Percentiles rank a stretch among this genome's conserved stretches.
These are phyloP conservation scores for Mrakia gelida DNA, from an alignment of 768 basidiomycete species.

Conservation along the genomic window DNA sequence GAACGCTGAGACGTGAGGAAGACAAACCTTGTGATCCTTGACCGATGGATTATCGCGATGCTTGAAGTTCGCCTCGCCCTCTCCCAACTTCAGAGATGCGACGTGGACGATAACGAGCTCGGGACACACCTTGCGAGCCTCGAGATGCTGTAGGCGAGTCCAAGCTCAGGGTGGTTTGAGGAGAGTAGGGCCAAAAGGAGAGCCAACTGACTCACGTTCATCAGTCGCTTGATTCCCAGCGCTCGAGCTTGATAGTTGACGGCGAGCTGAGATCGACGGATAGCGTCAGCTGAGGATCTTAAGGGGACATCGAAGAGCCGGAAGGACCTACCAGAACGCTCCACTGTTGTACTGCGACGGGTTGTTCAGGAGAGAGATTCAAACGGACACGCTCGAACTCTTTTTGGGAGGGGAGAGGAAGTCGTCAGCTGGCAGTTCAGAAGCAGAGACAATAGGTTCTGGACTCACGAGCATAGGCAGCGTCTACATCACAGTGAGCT, in stretches of 20 bases:
- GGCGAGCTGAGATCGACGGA: slow-evolving; percentile 57
- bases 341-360: slow-evolving; percentile 85
- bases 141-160: slow-evolving; percentile 34
- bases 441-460: background rate
- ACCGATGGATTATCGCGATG: slow-evolving; percentile 84
- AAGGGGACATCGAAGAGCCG: no score
- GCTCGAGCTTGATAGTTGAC: slow-evolving; percentile 92
- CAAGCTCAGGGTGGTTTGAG: background rate
- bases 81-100: slow-evolving; percentile 71
- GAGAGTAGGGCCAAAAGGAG: slow-evolving; percentile 27
- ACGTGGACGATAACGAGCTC: slow-evolving; percentile 81
- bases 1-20: no score
- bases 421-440: background rate
- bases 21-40: slow-evolving; percentile 77
- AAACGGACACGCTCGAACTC: slow-evolving; percentile 41
- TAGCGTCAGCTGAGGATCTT: background rate
- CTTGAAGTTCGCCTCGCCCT: slow-evolving; percentile 71
- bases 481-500: slow-evolving; percentile 75
- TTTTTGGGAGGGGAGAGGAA: slow-evolving; percentile 26
- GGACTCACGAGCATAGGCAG: slow-evolving; percentile 49
- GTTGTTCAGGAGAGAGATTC: slow-evolving; percentile 46
- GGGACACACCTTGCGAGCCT: slow-evolving; percentile 81
- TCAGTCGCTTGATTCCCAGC: slow-evolving; percentile 90
- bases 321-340: slow-evolving; percentile 51
- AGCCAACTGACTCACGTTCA: slow-evolving; percentile 51